Conservation (phyloP, 2,329 filamentous ascomycete genomes). For the Cytospora chrysosperma region DNA sequence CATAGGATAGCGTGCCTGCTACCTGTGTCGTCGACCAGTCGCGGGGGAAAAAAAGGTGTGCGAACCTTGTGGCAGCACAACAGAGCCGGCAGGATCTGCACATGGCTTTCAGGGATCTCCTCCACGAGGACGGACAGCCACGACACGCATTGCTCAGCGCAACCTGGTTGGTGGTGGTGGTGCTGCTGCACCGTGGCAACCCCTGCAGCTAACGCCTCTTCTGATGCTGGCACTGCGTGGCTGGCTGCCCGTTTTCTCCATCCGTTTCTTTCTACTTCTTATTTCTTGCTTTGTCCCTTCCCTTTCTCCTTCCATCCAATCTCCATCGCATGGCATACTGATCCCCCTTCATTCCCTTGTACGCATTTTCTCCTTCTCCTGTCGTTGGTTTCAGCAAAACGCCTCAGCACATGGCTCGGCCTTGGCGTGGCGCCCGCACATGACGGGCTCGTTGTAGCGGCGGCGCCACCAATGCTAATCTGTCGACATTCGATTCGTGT, state of each 20-base stretch:
- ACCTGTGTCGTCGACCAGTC: neutral
- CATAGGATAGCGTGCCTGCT: neutral
- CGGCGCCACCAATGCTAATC: neutral
- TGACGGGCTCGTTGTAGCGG: neutral
- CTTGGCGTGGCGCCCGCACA: constrained; percentile 17
- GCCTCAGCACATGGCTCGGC: constrained; percentile 13
- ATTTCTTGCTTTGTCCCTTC: neutral
- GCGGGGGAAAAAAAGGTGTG: neutral
- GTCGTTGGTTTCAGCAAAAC: neutral
- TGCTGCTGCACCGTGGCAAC: neutral
- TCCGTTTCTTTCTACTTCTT: neutral
- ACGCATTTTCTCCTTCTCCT: neutral
- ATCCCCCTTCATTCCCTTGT: constrained; percentile 6
- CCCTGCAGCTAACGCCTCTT: constrained; percentile 7
- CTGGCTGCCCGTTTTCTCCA: neutral
- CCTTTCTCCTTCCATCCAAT: neutral
- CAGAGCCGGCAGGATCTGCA: constrained; percentile 38
- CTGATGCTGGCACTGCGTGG: neutral
- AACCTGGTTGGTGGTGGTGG: constrained; percentile 10
- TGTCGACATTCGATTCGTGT: neutral
- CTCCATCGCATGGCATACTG: constrained; percentile 2
- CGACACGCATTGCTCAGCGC: constrained; percentile 12
- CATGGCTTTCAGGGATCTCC: constrained; percentile 40
- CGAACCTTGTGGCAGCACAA: constrained; percentile 29
- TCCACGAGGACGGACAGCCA: constrained; percentile 20